Base-by-base conservation (phyloP, 2,329 filamentous ascomycete species). In the Nigrospora oryzae region DNA sequence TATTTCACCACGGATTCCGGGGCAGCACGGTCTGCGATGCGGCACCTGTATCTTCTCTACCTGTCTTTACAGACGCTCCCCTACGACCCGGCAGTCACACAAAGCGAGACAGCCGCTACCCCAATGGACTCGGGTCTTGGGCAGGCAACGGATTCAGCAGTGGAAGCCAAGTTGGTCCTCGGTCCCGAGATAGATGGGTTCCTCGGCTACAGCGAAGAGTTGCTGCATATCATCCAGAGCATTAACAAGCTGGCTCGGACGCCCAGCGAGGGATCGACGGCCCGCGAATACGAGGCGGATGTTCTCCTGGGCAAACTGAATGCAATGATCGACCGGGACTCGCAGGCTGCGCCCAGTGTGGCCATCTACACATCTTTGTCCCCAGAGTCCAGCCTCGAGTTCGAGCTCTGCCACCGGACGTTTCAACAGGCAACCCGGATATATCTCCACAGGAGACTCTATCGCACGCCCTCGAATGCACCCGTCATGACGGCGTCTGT, bases 351-450 rank as follows among this genome's bases (percentile, higher is more conserved):
- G 2, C 52, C 50, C 5, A 40, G 38, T 16, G 44, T 54, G 34
- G 43, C 44, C 2, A 48, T 54, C 40, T 44, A 43, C 39, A 16
- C 46, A 1, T 43, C 47, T 16, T 32, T 51, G 11, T 44, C 44
- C 8, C 43, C 46, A 5, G 46, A 49, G 14, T 46, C 44, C 17
- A 40, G 40, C 19, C 46, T 44, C 28, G 51, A 54, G 42, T 55
- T 53, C 35, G 38, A 40, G 2, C 51, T 55, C 23, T 54, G 51
- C 38, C 50, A 53, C 34, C 45, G 44, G 13, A 50, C 46, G 17
- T 55, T 55, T 45, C 53, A 55, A 32, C 51, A 53, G 30, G 50
- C 53, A 4, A 52, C 53, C 1, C 39, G 49, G 36, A 47, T 53
- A 38, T 45, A 53, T 30, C 37, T 52, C n/a, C 46, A 52, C 38